Evolutionary conservation across 495 filamentous ascomycete genomes (phyloP), one percentile per base, ranked within the genome.

Genomic region (Xylaria bambusicola): DNA sequence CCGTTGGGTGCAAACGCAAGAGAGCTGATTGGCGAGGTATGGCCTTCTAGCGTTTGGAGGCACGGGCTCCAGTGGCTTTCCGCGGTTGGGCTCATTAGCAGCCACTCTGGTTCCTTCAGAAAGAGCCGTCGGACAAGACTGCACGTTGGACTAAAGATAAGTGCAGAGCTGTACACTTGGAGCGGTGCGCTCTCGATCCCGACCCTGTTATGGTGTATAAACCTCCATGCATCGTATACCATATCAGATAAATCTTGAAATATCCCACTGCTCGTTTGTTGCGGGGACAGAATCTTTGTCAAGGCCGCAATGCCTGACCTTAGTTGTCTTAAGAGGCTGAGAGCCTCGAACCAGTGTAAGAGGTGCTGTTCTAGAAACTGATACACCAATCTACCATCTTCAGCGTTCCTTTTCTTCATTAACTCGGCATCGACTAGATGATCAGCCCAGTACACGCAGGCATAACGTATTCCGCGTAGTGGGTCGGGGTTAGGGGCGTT

Each of bases 401-500:
- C 8, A 26, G 24, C 8, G 8, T 29, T n/a, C 23, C 38, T 12
- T 17, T 13, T 49, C 40, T 8, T 10, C 10, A 10, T 10, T 10
- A 33, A 10, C 5, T 33, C 31, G 6, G 31, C 27, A 23, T 31
- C 38, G 2, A 21, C 20, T 15, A 72, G 48, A 61, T 77, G 75
- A 26, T 73, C 62, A 50, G 67, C 56, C 75, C 72, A 78, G 54
- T 70, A 70, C 38, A 72, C 23, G 52, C 73, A 77, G 3, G 73
- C 62, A 51, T 78, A 78, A 21, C 60, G 64, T 46, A 63, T 31
- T 35, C 56, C 29, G 4, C 61, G 66, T 38, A 76, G 40, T 40
- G 72, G 72, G 56, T 75, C 72, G 7, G 67, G 63, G 20, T 60
- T 21, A 17, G 63, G 65, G 6, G 13, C 10, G 3, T 23, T 35